Conservation (phyloP, 2,329 filamentous ascomycete species). For the Nemania sp. region DNA sequence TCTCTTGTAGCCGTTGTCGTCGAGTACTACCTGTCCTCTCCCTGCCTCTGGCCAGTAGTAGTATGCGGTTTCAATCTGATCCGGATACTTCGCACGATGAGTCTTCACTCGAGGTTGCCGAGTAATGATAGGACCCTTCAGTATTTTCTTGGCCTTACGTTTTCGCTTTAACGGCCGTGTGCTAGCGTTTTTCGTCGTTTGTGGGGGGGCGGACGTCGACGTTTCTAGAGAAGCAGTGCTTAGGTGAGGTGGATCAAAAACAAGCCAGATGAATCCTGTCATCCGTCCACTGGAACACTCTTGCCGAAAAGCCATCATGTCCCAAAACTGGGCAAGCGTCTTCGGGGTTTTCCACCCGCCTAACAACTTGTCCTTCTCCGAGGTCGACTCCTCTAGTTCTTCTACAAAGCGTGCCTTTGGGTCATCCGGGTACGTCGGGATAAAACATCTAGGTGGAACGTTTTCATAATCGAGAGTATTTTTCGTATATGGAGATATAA, state of each 20-base stretch:
- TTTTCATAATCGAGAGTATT: conserved; percentile 57
- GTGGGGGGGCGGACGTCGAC: conserved; percentile 51
- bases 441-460: conserved; percentile 83
- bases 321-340: conserved; percentile 94
- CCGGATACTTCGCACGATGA: conserved; percentile 61
- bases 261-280: conserved; percentile 95
- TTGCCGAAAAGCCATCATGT: conserved; percentile 96
- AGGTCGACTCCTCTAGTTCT: conserved; percentile 82
- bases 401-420: conserved; percentile 91
- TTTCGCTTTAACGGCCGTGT: conserved; percentile 45
- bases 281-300: conserved; percentile 93
- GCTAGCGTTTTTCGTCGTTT: conserved; percentile 45
- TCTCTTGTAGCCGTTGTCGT: conserved; percentile 73
- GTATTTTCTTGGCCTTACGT: conserved; percentile 61
- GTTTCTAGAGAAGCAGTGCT: conserved; percentile 42
- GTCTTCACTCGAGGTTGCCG: conserved; percentile 75
- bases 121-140: conserved; percentile 71
- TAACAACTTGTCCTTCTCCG: conserved; percentile 63
- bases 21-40: conserved; percentile 72
- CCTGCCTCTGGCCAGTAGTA: conserved; percentile 74
- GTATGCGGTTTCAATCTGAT: conserved; percentile 68
- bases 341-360: conserved; percentile 87
- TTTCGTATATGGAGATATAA: conserved; percentile 71
- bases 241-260: conserved; percentile 71
- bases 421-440: conserved; percentile 94